phyloP scores from a whole-genome alignment of 306 rosid genomes.

The Vigna angularis region DNA sequence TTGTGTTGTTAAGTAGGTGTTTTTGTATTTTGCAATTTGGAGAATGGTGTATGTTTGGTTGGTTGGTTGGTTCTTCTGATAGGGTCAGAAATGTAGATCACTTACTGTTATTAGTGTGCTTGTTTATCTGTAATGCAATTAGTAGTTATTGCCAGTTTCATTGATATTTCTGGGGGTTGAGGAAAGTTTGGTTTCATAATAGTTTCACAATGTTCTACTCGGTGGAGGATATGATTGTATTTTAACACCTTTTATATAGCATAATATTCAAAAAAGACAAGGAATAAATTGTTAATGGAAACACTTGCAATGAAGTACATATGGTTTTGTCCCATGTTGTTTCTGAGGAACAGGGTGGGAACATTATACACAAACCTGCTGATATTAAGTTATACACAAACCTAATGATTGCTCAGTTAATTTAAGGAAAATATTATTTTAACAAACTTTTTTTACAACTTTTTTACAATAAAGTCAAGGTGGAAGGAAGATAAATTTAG shows the following conservation, averaged over 20 bases:
- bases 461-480: no score
- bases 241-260: background rate
- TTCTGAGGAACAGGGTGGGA: background rate
- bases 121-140: background rate
- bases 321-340: background rate
- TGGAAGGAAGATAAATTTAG: no score
- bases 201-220: background rate
- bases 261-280: background rate
- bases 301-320: background rate
- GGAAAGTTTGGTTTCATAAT: slow-evolving; percentile 5
- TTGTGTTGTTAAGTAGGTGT: background rate
- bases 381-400: no score
- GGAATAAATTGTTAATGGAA: background rate
- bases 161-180: background rate
- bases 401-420: background rate
- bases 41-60: background rate
- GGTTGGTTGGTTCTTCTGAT: background rate
- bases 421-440: no score
- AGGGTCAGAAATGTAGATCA: background rate
- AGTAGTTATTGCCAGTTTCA: background rate
- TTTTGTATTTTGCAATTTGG: background rate
- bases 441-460: no score
- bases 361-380: no score
- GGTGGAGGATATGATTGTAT: background rate
- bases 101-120: background rate